phyloP scores from a whole-genome alignment of 2,329 filamentous ascomycete species.

The Pestalotiopsis sp. region DNA sequence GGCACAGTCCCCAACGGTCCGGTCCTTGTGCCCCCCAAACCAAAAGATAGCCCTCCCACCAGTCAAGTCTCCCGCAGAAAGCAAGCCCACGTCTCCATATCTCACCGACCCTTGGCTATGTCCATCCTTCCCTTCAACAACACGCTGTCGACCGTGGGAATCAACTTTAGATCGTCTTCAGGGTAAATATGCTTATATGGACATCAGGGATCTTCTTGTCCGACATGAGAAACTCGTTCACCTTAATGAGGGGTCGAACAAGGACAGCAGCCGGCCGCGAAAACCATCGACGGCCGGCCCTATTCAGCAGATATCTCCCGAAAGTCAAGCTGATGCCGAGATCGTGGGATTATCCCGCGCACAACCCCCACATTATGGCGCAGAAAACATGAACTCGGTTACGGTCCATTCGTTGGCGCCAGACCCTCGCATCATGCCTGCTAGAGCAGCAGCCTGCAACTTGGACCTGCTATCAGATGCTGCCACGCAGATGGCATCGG shows the following conservation, averaged over 20 bases:
- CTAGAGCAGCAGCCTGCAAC: slow-evolving; percentile 54
- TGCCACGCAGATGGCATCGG: slow-evolving; percentile 54
- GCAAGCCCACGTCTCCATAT: slow-evolving; percentile 11
- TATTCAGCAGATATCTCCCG: slow-evolving; percentile 49
- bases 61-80: slow-evolving; percentile 2
- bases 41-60: neutral
- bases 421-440: slow-evolving; percentile 45
- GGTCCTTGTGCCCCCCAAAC: slow-evolving; percentile 2
- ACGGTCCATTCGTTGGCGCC: slow-evolving; percentile 43
- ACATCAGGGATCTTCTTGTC: slow-evolving; percentile 65
- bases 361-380: slow-evolving; percentile 41
- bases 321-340: slow-evolving; percentile 49
- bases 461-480: slow-evolving; percentile 62
- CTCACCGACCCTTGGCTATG: slow-evolving; percentile 6
- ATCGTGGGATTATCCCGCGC: slow-evolving; percentile 45
- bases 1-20: slow-evolving; percentile 5
- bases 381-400: slow-evolving; percentile 40
- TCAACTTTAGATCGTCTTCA: slow-evolving; percentile 11
- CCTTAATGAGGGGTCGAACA: slow-evolving; percentile 58
- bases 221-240: slow-evolving; percentile 68
- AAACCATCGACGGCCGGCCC: slow-evolving; percentile 52
- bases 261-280: slow-evolving; percentile 52
- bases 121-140: neutral
- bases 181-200: slow-evolving; percentile 56
- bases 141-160: neutral